A percentile compares a stretch with the other conserved stretches of the same genome.
These are phyloP conservation scores for Fraxinus sp. DNA, from an alignment of 305 asterid species.

Conservation along the genomic window DNA sequence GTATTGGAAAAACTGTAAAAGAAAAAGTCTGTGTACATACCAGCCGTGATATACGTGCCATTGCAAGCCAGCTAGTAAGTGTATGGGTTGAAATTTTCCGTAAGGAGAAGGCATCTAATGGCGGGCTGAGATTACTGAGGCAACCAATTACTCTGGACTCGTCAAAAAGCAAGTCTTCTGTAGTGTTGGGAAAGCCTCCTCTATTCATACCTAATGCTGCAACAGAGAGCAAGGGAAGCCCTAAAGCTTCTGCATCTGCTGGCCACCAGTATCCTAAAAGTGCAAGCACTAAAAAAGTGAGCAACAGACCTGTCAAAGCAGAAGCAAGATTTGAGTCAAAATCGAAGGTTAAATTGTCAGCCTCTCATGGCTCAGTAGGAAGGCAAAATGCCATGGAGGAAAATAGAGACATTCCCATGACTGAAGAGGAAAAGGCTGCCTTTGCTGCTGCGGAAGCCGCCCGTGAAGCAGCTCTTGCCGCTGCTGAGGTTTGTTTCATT, in stretches of 20 bases:
- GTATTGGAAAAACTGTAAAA: constrained; percentile 94
- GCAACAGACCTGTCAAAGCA: constrained; percentile 37
- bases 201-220: constrained; percentile 41
- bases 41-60: constrained; percentile 99
- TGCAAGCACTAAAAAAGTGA: constrained; percentile 43
- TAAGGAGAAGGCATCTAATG: constrained; percentile 86
- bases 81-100: constrained; percentile 97
- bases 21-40: constrained; percentile 97
- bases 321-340: constrained; percentile 42
- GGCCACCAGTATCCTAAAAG: constrained; percentile 33
- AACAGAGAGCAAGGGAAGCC: constrained; percentile 39
- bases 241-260: constrained; percentile 32
- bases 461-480: constrained; percentile 85
- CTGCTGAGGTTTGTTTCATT: constrained; percentile 78
- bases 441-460: constrained; percentile 94
- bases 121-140: constrained; percentile 53
- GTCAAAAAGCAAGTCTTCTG: constrained; percentile 50
- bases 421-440: constrained; percentile 92
- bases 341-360: constrained; percentile 48
- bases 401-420: constrained; percentile 49
- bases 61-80: constrained; percentile 96
- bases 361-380: constrained; percentile 57
- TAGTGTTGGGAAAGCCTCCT: constrained; percentile 73
- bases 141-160: constrained; percentile 51
- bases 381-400: constrained; percentile 46